These are phyloP conservation scores for Croton setiger DNA, from an alignment of 441 rosid genomes.

Conservation along the genomic window DNA sequence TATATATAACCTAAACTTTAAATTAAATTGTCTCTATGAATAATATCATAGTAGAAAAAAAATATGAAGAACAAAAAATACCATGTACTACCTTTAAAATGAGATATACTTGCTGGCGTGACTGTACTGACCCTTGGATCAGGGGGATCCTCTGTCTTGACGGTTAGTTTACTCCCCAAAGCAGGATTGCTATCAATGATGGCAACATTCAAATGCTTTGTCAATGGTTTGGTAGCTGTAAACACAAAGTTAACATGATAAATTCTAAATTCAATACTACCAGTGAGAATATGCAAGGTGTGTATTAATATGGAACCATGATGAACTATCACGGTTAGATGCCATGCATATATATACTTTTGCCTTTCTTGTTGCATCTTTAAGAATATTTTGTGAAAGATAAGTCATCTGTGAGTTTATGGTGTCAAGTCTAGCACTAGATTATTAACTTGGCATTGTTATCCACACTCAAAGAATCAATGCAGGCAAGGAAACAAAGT, in stretches of 20 bases:
- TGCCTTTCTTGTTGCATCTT: background rate
- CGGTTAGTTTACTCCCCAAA: conserved; percentile 40
- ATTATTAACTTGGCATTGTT: background rate
- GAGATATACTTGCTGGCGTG: conserved; percentile 77
- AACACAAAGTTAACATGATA: conserved; percentile 18
- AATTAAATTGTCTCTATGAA: background rate
- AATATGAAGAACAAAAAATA: background rate
- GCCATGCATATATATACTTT: background rate
- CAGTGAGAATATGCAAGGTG: conserved; percentile 10
- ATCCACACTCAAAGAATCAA: background rate
- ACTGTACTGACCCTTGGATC: conserved; percentile 96
- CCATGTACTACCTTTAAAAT: conserved; percentile 61
- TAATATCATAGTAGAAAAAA: background rate
- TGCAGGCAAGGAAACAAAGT: background rate
- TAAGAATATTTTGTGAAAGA: background rate
- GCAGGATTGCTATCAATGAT: conserved; percentile 89
- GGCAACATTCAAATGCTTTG: conserved; percentile 83
- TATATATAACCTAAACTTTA: conserved; percentile 1
- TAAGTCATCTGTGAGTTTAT: background rate
- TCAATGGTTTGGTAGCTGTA: conserved; percentile 84
- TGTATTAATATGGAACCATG: background rate
- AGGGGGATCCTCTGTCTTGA: conserved; percentile 67
- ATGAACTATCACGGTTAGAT: background rate
- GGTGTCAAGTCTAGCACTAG: background rate
- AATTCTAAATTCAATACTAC: background rate